A percentile compares a stretch with the other conserved stretches of the same genome.
Evolutionary conservation across 2,329 filamentous ascomycete genomes (phyloP).

Genomic region (Hortaea sp.): DNA sequence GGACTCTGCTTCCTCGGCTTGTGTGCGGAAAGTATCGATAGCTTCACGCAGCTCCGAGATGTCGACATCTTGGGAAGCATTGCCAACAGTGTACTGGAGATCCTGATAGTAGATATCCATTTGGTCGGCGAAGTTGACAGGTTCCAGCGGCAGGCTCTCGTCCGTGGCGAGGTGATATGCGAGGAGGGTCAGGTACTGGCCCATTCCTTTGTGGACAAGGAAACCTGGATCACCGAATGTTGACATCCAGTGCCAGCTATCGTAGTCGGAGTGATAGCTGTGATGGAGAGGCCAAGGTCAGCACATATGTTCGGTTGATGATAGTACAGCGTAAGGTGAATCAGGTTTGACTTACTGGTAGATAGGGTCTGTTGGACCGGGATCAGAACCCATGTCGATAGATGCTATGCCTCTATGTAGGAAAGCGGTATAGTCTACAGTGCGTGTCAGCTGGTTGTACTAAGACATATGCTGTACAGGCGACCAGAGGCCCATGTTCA

Average conservation of each 20-base stretch:
- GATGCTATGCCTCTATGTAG: conserved; percentile 42
- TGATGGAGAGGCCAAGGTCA: too few species aligned
- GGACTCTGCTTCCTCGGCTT: too few species aligned
- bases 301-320: too few species aligned
- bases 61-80: too few species aligned
- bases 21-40: too few species aligned
- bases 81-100: conserved; percentile 20
- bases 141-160: conserved; percentile 37
- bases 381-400: conserved; percentile 37
- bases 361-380: conserved; percentile 34
- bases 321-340: too few species aligned
- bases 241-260: conserved; percentile 76
- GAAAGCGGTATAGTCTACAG: conserved; percentile 40
- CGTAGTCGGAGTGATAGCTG: conserved; percentile 70
- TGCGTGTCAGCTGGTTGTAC: too few species aligned
- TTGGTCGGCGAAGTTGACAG: conserved; percentile 35
- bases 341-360: conserved; percentile 39
- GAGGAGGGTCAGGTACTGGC: conserved; percentile 36
- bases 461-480: too few species aligned
- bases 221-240: conserved; percentile 59
- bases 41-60: too few species aligned
- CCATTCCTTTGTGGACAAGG: conserved; percentile 45
- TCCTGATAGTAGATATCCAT: conserved; percentile 33
- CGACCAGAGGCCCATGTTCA: too few species aligned
- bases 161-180: conserved; percentile 37